Conservation (phyloP, 1,139 yeast genomes). For the Debaryomyces fabryi region DNA sequence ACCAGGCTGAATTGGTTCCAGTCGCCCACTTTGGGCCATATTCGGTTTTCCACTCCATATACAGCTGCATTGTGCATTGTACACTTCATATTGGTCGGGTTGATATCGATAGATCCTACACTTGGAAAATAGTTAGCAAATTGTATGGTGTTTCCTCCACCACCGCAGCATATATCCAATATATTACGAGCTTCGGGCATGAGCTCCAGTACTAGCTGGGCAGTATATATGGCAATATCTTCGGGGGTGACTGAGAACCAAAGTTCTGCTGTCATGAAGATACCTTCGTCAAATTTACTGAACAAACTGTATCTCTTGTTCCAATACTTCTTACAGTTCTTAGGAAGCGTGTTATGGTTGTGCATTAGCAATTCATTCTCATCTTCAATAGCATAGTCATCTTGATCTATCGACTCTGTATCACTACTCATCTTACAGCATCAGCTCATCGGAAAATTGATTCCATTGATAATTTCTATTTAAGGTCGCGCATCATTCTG, state of each 20-base stretch:
- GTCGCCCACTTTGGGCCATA: constrained; percentile 55
- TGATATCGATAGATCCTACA: constrained; percentile 71
- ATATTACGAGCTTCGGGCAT: constrained; percentile 47
- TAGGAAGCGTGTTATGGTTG: constrained; percentile 43
- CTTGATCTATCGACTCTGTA: constrained; percentile 5
- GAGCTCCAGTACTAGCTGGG: constrained; percentile 49
- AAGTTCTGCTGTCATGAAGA: constrained; percentile 70
- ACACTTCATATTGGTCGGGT: constrained; percentile 62
- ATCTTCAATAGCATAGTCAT: constrained; percentile 22
- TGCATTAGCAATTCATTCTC: constrained; percentile 43
- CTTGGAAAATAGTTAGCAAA: constrained; percentile 62
- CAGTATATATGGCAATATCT: constrained; percentile 61
- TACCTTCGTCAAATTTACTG: constrained; percentile 65
- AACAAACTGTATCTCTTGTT: constrained; percentile 59
- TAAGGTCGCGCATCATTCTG: not conserved
- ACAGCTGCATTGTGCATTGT: constrained; percentile 73
- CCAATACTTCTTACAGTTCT: constrained; percentile 58
- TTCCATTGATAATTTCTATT: not conserved
- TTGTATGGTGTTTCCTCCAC: constrained; percentile 92
- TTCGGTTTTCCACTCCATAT: constrained; percentile 58
- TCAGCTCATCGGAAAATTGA: not conserved
- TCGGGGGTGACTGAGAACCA: constrained; percentile 97
- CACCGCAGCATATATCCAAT: constrained; percentile 88
- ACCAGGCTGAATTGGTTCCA: constrained; percentile 49
- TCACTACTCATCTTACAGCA: constrained; percentile 4